Percentiles rank a stretch among this genome's conserved stretches.
phyloP scores from a whole-genome alignment of 2,329 filamentous ascomycete genomes.

The Colletotrichum incanum region DNA sequence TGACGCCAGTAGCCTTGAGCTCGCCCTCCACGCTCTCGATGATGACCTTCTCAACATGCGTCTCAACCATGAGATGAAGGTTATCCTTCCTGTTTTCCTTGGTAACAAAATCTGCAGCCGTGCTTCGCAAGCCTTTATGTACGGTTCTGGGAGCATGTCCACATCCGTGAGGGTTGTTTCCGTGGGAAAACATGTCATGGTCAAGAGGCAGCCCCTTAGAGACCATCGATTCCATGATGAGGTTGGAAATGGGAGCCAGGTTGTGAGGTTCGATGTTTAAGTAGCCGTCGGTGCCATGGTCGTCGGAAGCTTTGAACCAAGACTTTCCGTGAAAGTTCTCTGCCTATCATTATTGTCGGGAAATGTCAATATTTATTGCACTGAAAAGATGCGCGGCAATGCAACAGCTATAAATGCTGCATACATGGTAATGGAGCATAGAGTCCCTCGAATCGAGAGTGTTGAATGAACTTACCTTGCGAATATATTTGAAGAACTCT shows the following conservation, averaged over 20 bases:
- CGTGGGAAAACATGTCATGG: conserved; percentile 72
- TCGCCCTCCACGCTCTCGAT: conserved; percentile 54
- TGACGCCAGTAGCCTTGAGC: conserved; percentile 62
- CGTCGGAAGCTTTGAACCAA: conserved; percentile 67
- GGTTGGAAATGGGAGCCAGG: conserved; percentile 70
- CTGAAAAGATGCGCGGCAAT: not conserved
- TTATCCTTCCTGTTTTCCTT: conserved; percentile 58
- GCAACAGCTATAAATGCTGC: not conserved
- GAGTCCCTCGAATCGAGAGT: not conserved
- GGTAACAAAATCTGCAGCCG: conserved; percentile 67
- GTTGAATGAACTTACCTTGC: conserved; percentile 57
- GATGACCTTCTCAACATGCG: conserved; percentile 67
- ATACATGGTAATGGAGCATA: not conserved
- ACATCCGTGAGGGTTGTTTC: conserved; percentile 66
- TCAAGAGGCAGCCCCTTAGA: conserved; percentile 69
- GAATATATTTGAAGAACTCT: conserved; percentile 71
- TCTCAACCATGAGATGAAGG: conserved; percentile 63
- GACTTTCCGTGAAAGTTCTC: conserved; percentile 72
- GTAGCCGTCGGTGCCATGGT: conserved; percentile 67
- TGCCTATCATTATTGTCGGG: conserved; percentile 51
- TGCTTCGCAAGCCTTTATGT: conserved; percentile 66
- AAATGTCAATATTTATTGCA: not conserved
- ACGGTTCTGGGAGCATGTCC: conserved; percentile 70
- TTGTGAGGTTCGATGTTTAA: conserved; percentile 72
- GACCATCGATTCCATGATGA: conserved; percentile 68